A percentile compares a stretch with the other conserved stretches of the same genome.
Evolutionary conservation across 768 basidiomycete genomes (phyloP).

Genomic region (Lactarius indigo): DNA sequence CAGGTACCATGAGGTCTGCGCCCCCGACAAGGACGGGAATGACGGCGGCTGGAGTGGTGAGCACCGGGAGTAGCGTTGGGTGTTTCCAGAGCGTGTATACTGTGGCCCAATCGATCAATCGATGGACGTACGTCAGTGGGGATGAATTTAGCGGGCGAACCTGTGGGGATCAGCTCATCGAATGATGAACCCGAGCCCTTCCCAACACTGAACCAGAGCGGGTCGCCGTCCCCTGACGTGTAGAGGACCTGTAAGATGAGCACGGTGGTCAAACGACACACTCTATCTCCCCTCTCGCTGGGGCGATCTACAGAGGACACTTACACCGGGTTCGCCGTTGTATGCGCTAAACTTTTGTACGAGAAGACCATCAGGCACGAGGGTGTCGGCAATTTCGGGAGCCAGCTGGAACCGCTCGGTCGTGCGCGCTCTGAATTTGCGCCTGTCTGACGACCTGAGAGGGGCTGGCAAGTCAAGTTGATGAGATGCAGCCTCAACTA

Average conservation of each 20-base stretch:
- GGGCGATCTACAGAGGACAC: constrained; percentile 26
- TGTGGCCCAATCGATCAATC: constrained; percentile 21
- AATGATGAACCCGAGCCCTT: constrained; percentile 41
- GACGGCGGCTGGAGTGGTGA: constrained; percentile 70
- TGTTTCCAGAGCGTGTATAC: constrained; percentile 81
- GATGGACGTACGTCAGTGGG: background rate
- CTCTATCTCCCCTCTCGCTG: background rate
- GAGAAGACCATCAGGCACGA: constrained; percentile 73
- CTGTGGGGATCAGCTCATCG: constrained; percentile 70
- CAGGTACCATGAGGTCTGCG: constrained; percentile 88
- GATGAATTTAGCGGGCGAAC: constrained; percentile 28
- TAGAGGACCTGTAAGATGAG: constrained; percentile 50
- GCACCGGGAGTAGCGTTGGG: constrained; percentile 58
- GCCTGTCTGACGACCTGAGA: constrained; percentile 66
- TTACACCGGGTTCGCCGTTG: constrained; percentile 61
- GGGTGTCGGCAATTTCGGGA: constrained; percentile 58
- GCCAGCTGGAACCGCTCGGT: constrained; percentile 43
- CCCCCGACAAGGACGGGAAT: constrained; percentile 69
- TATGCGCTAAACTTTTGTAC: constrained; percentile 67
- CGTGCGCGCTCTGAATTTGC: constrained; percentile 63
- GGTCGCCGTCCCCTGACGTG: constrained; percentile 60
- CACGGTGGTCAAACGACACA: background rate
- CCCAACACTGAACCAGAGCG: constrained; percentile 75
- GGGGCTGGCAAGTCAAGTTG: constrained; percentile 41
- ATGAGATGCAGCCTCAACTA: background rate